Evolutionary conservation across 2,329 filamentous ascomycete species (phyloP).

Genomic region (Diatrype stigma): DNA sequence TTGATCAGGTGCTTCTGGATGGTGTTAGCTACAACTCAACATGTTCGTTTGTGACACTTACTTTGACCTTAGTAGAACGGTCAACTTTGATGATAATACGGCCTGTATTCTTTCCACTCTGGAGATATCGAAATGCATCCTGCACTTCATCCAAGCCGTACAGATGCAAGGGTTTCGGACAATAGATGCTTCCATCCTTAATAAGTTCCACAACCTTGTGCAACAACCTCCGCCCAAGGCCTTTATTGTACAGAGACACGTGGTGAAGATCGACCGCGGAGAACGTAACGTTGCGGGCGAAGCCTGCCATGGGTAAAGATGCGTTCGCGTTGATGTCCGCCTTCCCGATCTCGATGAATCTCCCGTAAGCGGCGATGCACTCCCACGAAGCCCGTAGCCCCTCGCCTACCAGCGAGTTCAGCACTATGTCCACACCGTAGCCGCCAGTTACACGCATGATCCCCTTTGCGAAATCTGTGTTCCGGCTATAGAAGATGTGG

Average conservation of each 20-base stretch:
- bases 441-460: conserved; percentile 24
- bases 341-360: conserved; percentile 34
- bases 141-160: conserved; percentile 17
- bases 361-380: conserved; percentile 31
- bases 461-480: conserved; percentile 26
- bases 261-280: conserved; percentile 13
- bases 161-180: conserved; percentile 16
- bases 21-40: not conserved
- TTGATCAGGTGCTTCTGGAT: not conserved
- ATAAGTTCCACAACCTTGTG: conserved; percentile 11
- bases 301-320: conserved; percentile 33
- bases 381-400: conserved; percentile 28
- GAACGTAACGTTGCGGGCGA: conserved; percentile 23
- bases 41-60: conserved; percentile 10
- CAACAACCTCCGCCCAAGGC: conserved; percentile 10
- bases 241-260: conserved; percentile 10
- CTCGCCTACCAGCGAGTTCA: conserved; percentile 30
- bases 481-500: conserved; percentile 30
- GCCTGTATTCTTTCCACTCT: conserved; percentile 19
- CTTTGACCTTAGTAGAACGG: conserved; percentile 17
- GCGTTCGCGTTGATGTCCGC: conserved; percentile 31
- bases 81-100: conserved; percentile 18
- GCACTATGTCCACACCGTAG: conserved; percentile 28
- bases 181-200: conserved; percentile 8
- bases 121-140: conserved; percentile 19